A percentile compares a stretch with the other conserved stretches of the same genome.
These are phyloP conservation scores for Noccaea bulbosa DNA, from an alignment of 345 rosid genomes.

Conservation along the genomic window DNA sequence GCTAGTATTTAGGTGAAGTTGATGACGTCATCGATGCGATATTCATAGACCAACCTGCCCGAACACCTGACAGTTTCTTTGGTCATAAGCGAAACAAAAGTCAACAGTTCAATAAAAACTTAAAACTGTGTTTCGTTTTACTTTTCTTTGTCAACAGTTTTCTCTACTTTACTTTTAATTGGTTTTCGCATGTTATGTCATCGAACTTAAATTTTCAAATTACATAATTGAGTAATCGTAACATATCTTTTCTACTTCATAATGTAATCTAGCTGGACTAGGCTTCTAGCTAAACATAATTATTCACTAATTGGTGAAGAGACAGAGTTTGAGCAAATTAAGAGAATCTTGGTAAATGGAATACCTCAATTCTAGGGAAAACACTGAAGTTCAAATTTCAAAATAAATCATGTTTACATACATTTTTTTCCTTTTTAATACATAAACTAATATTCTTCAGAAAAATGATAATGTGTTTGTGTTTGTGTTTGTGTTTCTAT, in stretches of 20 bases:
- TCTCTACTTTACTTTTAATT: neutral
- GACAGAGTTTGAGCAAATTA: constrained; percentile 43
- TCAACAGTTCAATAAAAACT: constrained; percentile 43
- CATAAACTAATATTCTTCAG: neutral
- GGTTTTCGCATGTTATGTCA: constrained; percentile 13
- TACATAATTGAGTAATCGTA: neutral
- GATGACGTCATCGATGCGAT: constrained; percentile 39
- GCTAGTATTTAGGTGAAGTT: constrained; percentile 13
- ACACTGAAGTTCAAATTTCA: constrained; percentile 26
- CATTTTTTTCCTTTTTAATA: neutral
- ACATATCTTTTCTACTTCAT: neutral
- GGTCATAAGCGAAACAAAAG: constrained; percentile 34
- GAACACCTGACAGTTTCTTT: constrained; percentile 34
- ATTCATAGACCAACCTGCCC: constrained; percentile 37
- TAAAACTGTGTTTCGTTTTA: constrained; percentile 27
- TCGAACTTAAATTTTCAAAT: neutral
- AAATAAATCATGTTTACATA: constrained; percentile 22
- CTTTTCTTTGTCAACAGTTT: constrained; percentile 12
- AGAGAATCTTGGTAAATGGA: constrained; percentile 49
- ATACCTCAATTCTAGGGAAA: constrained; percentile 45
- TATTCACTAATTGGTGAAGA: constrained; percentile 38
- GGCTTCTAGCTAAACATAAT: constrained; percentile 34
- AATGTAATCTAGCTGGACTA: constrained; percentile 27
- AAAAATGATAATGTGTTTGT: constrained; percentile 8
- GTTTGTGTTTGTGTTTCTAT: neutral